phyloP scores from a whole-genome alignment of 164 flowering plant genomes.

The Chimonanthus salicifolius region DNA sequence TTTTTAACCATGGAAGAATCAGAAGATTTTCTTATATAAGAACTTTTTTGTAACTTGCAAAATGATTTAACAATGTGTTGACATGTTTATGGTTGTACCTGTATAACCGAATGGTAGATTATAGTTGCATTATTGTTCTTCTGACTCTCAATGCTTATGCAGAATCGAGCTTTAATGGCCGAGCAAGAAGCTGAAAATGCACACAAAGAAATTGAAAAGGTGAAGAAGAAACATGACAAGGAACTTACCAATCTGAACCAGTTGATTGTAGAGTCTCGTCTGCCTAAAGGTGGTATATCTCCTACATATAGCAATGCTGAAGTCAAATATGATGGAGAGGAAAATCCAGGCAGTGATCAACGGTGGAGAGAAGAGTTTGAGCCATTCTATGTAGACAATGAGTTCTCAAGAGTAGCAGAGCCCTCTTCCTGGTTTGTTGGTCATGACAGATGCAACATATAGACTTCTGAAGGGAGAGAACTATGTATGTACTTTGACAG shows the following conservation, averaged over 20 bases:
- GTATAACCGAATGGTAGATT: neutral
- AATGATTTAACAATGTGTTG: neutral
- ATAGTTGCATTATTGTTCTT: neutral
- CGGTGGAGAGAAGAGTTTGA: conserved; percentile 67
- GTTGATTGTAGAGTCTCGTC: conserved; percentile 45
- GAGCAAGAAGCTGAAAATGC: conserved; percentile 61
- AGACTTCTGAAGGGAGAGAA: conserved; percentile 7
- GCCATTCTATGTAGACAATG: conserved; percentile 43
- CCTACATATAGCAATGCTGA: conserved; percentile 17
- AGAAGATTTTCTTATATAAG: too few relatives aligned
- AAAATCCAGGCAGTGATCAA: conserved; percentile 24
- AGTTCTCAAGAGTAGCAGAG: conserved; percentile 42
- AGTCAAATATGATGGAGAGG: conserved; percentile 36
- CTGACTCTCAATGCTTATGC: conserved; percentile 13
- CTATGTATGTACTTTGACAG: neutral
- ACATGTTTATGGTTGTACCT: neutral
- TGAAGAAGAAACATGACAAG: conserved; percentile 57
- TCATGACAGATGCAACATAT: conserved; percentile 93
- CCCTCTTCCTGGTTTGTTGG: conserved; percentile 88
- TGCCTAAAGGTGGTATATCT: conserved; percentile 40
- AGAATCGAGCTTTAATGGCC: conserved; percentile 68
- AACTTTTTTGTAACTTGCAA: neutral
- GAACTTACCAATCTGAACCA: conserved; percentile 47
- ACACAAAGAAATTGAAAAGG: conserved; percentile 45
- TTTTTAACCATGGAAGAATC: neutral